Evolutionary conservation across 2,329 filamentous ascomycete species (phyloP), one percentile per base, ranked within the genome.

Genomic region (Blastomyces emzantsi): DNA sequence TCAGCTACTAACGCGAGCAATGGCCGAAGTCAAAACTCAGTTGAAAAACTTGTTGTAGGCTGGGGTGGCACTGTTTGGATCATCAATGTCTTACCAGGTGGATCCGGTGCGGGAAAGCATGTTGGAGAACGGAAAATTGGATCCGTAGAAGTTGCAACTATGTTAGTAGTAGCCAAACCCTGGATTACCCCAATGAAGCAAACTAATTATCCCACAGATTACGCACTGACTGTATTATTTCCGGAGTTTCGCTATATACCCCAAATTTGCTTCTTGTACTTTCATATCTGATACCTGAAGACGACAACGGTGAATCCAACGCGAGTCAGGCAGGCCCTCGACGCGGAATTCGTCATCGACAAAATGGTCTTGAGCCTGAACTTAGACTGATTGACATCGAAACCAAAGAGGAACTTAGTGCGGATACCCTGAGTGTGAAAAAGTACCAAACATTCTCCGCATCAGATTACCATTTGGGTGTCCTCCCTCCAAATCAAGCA

Each of bases 31-130:
- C 43, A 55, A 63, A 67, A 51, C 39, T 67, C 62, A 61, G 64
- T 54, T 51, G 93, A 97, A 75, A 90, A 93, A 70, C 80, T 97
- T 25, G 79, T 99, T 8, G 89, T 99, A 30, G 94, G 94, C 11
- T 99, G 95, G 94, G 94, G 94, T 66, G 89, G 92, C 64, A 96
- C 90, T 0, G 90, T 96, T 62, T 99, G 94, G 94, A 88, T 99
- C 61, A 88, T 99, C 62, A 89, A 97, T 74, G 88, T 99, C 22
- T 89, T 92, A 72, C 87, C 90, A 5, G 89, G 89, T 17, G 85
- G 85, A n/a, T 73, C 84, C 54, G 85, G 86, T 4, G 77, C 83
- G 57, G 88, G 86, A 41, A 90, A 85, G 71, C 80, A 87, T 70
- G 84, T 82, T 43, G 86, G 87, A 60, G 88, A 91, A 72, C 86